Conservation (phyloP, 305 asterid genomes). For the Fraxinus paxiana region DNA sequence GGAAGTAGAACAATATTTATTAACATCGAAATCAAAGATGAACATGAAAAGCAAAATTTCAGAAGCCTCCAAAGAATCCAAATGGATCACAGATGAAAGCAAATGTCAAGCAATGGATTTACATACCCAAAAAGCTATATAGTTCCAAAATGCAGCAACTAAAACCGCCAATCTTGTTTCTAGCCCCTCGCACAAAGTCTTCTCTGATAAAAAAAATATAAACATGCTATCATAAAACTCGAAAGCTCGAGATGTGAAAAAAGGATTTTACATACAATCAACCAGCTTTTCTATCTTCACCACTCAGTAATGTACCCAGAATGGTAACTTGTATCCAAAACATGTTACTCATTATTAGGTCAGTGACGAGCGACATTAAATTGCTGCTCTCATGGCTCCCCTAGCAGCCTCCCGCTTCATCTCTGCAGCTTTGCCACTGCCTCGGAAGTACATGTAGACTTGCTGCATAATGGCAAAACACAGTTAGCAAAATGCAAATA, state of each 20-base stretch:
- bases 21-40: not conserved
- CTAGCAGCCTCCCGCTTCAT: slow-evolving; percentile 84
- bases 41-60: not conserved
- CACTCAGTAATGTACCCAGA: not conserved
- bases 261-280: slow-evolving; percentile 16
- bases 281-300: slow-evolving; percentile 15
- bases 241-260: slow-evolving; percentile 12
- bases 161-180: slow-evolving; percentile 17
- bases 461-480: slow-evolving; percentile 48
- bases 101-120: slow-evolving; percentile 22
- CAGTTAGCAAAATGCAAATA: not conserved
- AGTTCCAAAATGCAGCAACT: slow-evolving; percentile 9
- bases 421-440: slow-evolving; percentile 94
- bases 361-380: slow-evolving; percentile 27
- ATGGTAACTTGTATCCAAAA: slow-evolving; percentile 2
- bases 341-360: not conserved
- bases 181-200: not conserved
- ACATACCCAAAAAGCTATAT: slow-evolving; percentile 19
- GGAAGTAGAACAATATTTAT: not conserved
- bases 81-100: not conserved
- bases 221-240: slow-evolving; percentile 11
- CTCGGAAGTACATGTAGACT: slow-evolving; percentile 89
- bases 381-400: slow-evolving; percentile 72
- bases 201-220: slow-evolving; percentile 5
- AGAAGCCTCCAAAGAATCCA: not conserved